Evolutionary conservation across 768 basidiomycete species (phyloP).

Genomic region (Phylloporus sp.): DNA sequence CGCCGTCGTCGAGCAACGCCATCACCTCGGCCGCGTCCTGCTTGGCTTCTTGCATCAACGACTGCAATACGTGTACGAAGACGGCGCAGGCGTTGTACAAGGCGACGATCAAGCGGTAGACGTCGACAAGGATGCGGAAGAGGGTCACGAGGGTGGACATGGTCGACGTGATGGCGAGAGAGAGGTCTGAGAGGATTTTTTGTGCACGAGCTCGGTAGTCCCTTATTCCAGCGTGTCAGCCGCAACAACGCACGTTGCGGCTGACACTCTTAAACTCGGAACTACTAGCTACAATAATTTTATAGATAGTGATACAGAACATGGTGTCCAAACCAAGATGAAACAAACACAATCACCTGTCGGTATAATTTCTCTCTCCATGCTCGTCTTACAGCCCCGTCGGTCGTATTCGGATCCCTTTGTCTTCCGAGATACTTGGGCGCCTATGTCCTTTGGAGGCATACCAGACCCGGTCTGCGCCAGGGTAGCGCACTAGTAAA

Average conservation of each 20-base stretch:
- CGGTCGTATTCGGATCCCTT: no score
- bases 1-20: conserved; percentile 7
- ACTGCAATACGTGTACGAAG: conserved; percentile 10
- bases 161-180: neutral
- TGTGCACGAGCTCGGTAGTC: neutral
- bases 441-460: no score
- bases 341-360: no score
- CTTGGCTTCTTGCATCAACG: conserved; percentile 9
- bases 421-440: no score
- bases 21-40: conserved; percentile 17
- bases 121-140: conserved; percentile 4
- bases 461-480: no score
- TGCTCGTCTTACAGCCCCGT: no score
- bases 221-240: conserved; percentile 3
- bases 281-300: no score
- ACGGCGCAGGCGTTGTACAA: conserved; percentile 14
- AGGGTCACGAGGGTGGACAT: conserved; percentile 4
- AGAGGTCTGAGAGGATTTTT: neutral
- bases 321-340: no score
- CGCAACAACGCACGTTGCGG: neutral
- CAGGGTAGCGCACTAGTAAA: no score
- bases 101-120: neutral
- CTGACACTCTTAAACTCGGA: neutral
- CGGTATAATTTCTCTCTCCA: no score
- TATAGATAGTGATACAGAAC: no score